These are phyloP conservation scores for Cryphonectria japonica DNA, from an alignment of 2,329 filamentous ascomycete species.

Conservation along the genomic window DNA sequence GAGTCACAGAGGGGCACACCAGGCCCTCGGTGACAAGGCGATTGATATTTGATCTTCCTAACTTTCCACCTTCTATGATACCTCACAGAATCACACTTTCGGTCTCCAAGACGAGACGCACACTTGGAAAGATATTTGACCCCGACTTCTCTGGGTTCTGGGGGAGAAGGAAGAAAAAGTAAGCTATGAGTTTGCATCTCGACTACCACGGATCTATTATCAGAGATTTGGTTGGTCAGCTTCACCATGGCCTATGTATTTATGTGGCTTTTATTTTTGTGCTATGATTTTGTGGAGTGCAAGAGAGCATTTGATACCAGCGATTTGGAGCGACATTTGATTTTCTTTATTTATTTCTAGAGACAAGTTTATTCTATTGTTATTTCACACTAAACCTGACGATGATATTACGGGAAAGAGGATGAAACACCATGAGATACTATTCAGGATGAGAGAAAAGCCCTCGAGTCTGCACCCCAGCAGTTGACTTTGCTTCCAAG, in stretches of 20 bases:
- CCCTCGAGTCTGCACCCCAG: not conserved
- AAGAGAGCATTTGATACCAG: constrained; percentile 14
- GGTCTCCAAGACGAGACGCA: constrained; percentile 9
- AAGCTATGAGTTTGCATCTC: not conserved
- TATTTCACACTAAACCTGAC: not conserved
- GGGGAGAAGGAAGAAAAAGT: not conserved
- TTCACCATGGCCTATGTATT: constrained; percentile 20
- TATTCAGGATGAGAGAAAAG: not conserved
- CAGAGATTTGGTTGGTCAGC: not conserved
- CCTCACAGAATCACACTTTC: constrained; percentile 20
- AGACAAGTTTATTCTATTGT: not conserved
- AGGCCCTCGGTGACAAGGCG: constrained; percentile 22
- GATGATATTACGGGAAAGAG: not conserved
- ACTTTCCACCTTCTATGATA: constrained; percentile 21
- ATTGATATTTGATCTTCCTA: not conserved
- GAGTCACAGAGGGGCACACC: constrained; percentile 26
- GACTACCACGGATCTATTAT: not conserved
- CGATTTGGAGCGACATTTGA: constrained; percentile 5
- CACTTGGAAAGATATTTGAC: not conserved
- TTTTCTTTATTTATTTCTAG: not conserved
- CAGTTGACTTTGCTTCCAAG: not conserved
- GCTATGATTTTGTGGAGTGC: constrained; percentile 5
- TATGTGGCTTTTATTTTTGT: constrained; percentile 7
- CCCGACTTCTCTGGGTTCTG: not conserved
- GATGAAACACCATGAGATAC: not conserved